Base-by-base conservation (phyloP, 1,139 yeast genomes). In the Yamadazyma triangularis region DNA sequence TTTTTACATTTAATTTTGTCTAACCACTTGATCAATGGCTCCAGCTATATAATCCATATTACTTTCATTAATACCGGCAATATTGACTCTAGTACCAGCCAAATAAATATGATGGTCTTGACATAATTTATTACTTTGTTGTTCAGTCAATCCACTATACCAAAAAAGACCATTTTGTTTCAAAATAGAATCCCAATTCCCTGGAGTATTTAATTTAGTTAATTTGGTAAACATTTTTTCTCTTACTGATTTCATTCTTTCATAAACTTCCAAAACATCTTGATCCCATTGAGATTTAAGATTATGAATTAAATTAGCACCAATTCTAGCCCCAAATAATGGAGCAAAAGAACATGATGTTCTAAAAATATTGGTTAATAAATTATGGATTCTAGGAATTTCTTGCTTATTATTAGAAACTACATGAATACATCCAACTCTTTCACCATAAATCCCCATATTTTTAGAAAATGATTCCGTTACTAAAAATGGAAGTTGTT, bases 391-490 rank as follows among this genome's bases (percentile, higher is more conserved):
- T 24, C 50, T 51, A 2, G 42, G 39, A 6, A 43, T 36, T 18
- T 39, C 36, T 0, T 40, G 39, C 12, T 35, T 34, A 35, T 60
- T 60, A 27, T 51, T 52, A 14, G 53, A 45, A 4, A 60, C 64
- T 12, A 56, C 65, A 42, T 67, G 73, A 26, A 62, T 48, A 36
- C 64, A 59, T 3, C 73, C 73, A 7, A 54, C 58, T 45, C 73
- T 51, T 47, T 67, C 73, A 26, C 70, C 60, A 40, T 67, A 67
- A 33, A 67, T 55, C 5, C 72, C 73, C 65, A 67, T 51, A 47
- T 66, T 66, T 44, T 67, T 67, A 24, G 72, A 59, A 42, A 64
- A 67, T 8, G 71, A 64, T 45, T 67, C 66, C 38, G 67, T 60
- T n/a, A 59, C 70, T 11, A 56, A 31, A 30, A 58, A 53, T 34